phyloP scores from a whole-genome alignment of 2,329 filamentous ascomycete species.

The Fusarium setosum region DNA sequence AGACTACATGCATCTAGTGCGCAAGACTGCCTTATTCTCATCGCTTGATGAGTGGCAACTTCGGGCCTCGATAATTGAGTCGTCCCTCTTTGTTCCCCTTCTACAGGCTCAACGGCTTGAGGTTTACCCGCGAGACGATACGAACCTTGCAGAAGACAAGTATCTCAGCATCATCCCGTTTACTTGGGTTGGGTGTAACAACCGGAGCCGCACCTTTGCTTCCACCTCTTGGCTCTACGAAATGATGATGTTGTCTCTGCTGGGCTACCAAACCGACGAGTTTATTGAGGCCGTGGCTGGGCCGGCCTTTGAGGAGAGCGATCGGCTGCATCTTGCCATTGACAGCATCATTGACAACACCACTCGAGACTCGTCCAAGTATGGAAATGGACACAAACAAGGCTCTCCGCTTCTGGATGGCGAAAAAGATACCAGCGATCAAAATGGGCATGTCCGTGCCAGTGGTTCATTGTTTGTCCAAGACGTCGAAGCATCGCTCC shows the following conservation, averaged over 20 bases:
- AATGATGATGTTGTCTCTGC: background rate
- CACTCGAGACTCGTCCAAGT: background rate
- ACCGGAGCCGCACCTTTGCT: background rate
- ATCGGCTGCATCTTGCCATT: background rate
- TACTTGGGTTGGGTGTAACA: conserved; percentile 1
- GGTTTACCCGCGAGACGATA: background rate
- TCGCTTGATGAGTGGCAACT: background rate
- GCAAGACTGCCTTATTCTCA: background rate
- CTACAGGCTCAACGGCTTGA: background rate
- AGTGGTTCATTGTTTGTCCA: background rate
- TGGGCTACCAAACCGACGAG: conserved; percentile 4
- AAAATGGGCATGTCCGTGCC: background rate
- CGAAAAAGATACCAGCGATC: background rate
- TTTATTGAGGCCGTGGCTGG: background rate
- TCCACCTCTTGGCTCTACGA: background rate
- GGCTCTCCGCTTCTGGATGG: background rate
- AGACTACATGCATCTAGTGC: background rate
- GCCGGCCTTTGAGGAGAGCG: background rate
- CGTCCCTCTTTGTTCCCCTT: background rate
- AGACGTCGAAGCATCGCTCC: background rate
- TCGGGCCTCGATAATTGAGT: background rate
- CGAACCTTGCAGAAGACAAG: background rate
- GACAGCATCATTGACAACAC: background rate
- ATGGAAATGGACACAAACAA: background rate
- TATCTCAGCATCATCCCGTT: background rate